Evolutionary conservation across 108 stramenopile species (phyloP), one percentile per base, ranked within the genome.

Genomic region (Pseudonitzschia multiseries): DNA sequence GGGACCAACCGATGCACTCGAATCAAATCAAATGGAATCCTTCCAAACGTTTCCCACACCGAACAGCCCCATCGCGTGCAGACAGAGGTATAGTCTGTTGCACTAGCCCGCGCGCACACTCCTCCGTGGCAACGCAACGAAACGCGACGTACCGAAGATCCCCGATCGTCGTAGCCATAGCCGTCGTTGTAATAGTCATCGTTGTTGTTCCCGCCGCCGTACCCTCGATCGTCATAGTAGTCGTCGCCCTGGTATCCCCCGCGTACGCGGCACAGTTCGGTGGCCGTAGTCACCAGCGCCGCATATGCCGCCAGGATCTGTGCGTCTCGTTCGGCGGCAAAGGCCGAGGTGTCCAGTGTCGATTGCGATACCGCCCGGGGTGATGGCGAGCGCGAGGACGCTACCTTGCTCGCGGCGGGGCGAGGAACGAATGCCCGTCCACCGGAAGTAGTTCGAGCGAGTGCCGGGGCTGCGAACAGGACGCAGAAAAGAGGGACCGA

Each of bases 201-300:
- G 46, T 32, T 65, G n/a, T 73, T 21, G 61, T 62, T 29, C 29
- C 17, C 56, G 14, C 50, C 53, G 21, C 53, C 50, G 59, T 61
- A 40, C 14, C 40, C 65, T 29, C 68, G 57, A 61, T 76, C 41
- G 28, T 51, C 68, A 27, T 69, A 24, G 48, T 76, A 56, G 56
- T 57, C 66, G 32, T 56, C 50, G 43, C 24, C 8, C 13, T 48
- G 46, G n/a, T 41, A 36, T 43, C 66, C 66, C 22, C 66, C 66
- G 42, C n/a, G n/a, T n/a, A n/a, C n/a, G n/a, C 66, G 66, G 17
- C 17, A 50, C 21, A 67, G 17, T 27, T 40, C 43, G 17, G 36
- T 17, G 9, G 36, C 61, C 12, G 32, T 15, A 4, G 29, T 13
- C 22, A 62, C 12, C 2, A 26, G 9, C 17, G 54, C 12, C 0